Conservation (phyloP, 805 yeast genomes). For the Candida mattraensis region DNA sequence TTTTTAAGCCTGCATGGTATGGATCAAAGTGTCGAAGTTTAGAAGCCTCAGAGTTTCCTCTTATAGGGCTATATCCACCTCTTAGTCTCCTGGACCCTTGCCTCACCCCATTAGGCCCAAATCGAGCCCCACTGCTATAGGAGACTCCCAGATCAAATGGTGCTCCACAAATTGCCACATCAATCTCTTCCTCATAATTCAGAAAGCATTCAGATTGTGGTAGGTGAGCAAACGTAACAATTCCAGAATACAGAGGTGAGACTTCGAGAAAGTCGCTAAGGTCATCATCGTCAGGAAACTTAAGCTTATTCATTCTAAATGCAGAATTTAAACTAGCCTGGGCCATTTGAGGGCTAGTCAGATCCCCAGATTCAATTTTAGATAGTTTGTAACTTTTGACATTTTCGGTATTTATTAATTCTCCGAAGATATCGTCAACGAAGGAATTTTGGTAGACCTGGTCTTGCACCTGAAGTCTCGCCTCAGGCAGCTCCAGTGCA, state of each 20-base stretch:
- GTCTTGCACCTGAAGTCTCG: too few species aligned
- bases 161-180: conserved; percentile 44
- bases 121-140: conserved; percentile 57
- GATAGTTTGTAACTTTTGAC: conserved; percentile 4
- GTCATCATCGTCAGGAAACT: conserved; percentile 38
- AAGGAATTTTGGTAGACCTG: conserved; percentile 3
- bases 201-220: conserved; percentile 19
- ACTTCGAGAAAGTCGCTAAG: conserved; percentile 30
- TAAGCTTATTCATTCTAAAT: conserved; percentile 24
- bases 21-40: conserved; percentile 41
- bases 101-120: conserved; percentile 54
- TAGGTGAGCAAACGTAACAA: conserved; percentile 52
- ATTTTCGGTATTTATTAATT: conserved; percentile 3
- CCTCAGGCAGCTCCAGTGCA: too few species aligned
- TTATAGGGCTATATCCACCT: conserved; percentile 43
- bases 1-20: conserved; percentile 38
- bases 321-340: conserved; percentile 5
- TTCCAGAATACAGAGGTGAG: conserved; percentile 44
- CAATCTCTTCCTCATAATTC: conserved; percentile 35
- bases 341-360: background rate
- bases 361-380: conserved; percentile 12
- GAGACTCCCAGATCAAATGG: conserved; percentile 60
- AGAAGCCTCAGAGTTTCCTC: conserved; percentile 36
- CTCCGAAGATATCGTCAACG: conserved; percentile 15
- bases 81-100: conserved; percentile 43